Conservation (phyloP, 2,329 filamentous ascomycete genomes). For the Verticillium alfalfae region DNA sequence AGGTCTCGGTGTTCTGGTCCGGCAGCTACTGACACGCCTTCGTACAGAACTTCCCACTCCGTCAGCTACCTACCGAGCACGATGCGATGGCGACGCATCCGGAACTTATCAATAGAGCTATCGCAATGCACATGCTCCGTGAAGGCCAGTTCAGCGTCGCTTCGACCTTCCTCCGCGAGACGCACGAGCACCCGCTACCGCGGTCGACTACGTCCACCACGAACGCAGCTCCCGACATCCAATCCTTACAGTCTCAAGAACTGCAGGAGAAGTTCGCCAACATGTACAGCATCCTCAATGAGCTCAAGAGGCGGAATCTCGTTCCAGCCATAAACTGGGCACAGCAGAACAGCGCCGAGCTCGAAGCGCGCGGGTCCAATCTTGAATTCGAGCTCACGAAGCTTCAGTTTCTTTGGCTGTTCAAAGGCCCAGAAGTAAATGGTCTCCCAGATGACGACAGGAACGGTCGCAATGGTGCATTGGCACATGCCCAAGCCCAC, state of each 20-base stretch:
- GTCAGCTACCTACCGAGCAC: conserved; percentile 70
- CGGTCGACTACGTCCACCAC: conserved; percentile 4
- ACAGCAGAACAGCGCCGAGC: conserved; percentile 57
- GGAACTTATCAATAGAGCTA: conserved; percentile 71
- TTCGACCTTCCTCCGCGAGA: conserved; percentile 76
- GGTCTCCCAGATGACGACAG: conserved; percentile 47
- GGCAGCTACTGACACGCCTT: conserved; percentile 13
- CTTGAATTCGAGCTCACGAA: conserved; percentile 92
- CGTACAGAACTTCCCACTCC: conserved; percentile 31
- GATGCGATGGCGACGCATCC: conserved; percentile 43
- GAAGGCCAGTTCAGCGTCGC: conserved; percentile 92
- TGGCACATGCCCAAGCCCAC: conserved; percentile 69
- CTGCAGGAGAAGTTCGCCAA: conserved; percentile 77
- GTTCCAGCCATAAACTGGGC: conserved; percentile 86
- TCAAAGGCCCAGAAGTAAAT: conserved; percentile 55
- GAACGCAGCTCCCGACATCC: conserved; percentile 34
- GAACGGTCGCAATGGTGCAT: conserved; percentile 58
- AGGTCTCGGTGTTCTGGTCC: neutral
- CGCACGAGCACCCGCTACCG: conserved; percentile 30
- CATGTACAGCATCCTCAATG: conserved; percentile 85
- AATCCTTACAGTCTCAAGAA: conserved; percentile 55
- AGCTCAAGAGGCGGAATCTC: conserved; percentile 70
- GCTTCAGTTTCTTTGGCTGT: conserved; percentile 85
- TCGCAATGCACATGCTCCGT: conserved; percentile 87
- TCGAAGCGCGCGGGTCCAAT: conserved; percentile 82